Conservation (phyloP, 1,139 yeast species). For the Sugiyamaella pinicola region DNA sequence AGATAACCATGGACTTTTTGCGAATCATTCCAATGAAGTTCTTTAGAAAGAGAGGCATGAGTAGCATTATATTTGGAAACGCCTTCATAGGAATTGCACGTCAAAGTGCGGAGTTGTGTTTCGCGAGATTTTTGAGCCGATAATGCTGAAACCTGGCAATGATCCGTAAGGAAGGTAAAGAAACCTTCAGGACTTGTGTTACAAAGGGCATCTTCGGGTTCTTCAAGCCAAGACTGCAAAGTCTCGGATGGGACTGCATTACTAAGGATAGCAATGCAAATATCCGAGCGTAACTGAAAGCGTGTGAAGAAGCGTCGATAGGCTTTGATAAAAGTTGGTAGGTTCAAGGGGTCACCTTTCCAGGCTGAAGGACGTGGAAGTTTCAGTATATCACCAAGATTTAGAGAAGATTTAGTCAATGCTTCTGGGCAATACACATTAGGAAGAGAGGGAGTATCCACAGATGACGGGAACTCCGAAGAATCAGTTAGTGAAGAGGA, state of each 20-base stretch:
- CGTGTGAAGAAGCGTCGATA: background rate
- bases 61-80: background rate
- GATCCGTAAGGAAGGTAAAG: background rate
- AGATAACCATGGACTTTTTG: background rate
- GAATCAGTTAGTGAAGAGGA: too few relatives aligned
- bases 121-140: background rate
- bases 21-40: background rate
- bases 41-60: background rate
- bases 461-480: too few relatives aligned
- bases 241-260: background rate
- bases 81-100: background rate
- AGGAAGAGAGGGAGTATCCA: too few relatives aligned
- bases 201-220: background rate
- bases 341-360: background rate
- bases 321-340: background rate
- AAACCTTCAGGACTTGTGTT: background rate
- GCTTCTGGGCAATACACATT: too few relatives aligned
- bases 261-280: background rate
- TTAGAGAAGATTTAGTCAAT: background rate
- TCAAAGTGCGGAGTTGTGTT: background rate
- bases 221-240: background rate
- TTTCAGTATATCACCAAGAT: background rate
- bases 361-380: background rate
- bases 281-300: background rate
- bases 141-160: background rate